Evolutionary conservation across 257 asterid genomes (phyloP).

Genomic region (Mentha longifolia): DNA sequence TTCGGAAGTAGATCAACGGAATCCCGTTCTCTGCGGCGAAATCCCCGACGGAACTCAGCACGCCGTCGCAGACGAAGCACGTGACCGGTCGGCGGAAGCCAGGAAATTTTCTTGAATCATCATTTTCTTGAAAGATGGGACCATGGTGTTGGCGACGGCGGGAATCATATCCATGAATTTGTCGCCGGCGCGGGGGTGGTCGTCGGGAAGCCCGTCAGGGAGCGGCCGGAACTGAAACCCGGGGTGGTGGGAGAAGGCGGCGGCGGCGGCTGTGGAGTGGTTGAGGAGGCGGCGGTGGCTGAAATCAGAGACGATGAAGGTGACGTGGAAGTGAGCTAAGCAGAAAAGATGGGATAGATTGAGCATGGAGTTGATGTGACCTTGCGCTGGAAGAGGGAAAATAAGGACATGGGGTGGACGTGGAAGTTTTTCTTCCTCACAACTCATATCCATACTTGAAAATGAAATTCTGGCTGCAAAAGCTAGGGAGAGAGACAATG

Average conservation of each 20-base stretch:
- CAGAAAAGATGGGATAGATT: slow-evolving; percentile 68
- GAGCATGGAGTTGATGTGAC: slow-evolving; percentile 68
- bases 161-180: slow-evolving; percentile 39
- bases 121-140: slow-evolving; percentile 33
- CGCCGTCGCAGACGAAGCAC: slow-evolving; percentile 56
- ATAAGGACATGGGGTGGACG: slow-evolving; percentile 63
- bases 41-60: slow-evolving; percentile 50
- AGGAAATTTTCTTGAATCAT: slow-evolving; percentile 40
- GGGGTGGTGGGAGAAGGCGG: slow-evolving; percentile 42
- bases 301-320: slow-evolving; percentile 54
- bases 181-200: slow-evolving; percentile 54
- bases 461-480: no score
- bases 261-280: no score
- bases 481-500: no score
- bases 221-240: slow-evolving; percentile 51
- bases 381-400: slow-evolving; percentile 69
- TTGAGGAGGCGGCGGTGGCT: slow-evolving; percentile 51
- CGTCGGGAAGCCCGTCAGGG: slow-evolving; percentile 58
- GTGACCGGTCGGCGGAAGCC: slow-evolving; percentile 34
- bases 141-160: slow-evolving; percentile 41
- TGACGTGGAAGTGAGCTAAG: slow-evolving; percentile 52
- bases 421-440: neutral
- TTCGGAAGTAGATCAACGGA: slow-evolving; percentile 56
- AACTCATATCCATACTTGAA: neutral
- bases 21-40: slow-evolving; percentile 57